phyloP scores from a whole-genome alignment of 768 basidiomycete species.

The Hygrophorus pudorinus region DNA sequence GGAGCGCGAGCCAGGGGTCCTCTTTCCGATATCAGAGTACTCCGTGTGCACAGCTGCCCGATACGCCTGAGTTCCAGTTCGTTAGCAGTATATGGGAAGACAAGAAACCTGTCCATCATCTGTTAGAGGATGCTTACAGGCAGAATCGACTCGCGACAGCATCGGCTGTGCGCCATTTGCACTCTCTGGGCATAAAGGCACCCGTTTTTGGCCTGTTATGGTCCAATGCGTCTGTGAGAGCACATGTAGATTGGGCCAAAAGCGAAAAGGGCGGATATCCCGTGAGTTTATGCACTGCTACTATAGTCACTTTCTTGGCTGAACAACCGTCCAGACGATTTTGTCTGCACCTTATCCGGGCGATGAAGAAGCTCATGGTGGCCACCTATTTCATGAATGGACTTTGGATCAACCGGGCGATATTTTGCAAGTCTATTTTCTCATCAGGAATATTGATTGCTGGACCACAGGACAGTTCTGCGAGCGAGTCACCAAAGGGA shows the following conservation, averaged over 20 bases:
- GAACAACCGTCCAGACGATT: constrained; percentile 25
- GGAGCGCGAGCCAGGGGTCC: constrained; percentile 28
- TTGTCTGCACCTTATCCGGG: constrained; percentile 38
- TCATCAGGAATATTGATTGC: constrained; percentile 41
- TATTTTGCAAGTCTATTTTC: constrained; percentile 39
- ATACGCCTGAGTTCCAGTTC: constrained; percentile 40
- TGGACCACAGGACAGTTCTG: constrained; percentile 40
- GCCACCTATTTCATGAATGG: constrained; percentile 38
- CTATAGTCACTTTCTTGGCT: not conserved
- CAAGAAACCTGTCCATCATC: constrained; percentile 42
- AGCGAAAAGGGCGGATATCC: constrained; percentile 21
- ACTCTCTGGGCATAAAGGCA: constrained; percentile 32
- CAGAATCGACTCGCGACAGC: constrained; percentile 51
- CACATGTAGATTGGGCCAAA: constrained; percentile 46
- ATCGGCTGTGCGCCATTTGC: constrained; percentile 37
- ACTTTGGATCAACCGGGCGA: constrained; percentile 31
- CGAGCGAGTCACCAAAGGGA: constrained; percentile 27
- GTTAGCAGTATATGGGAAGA: constrained; percentile 49
- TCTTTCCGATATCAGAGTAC: constrained; percentile 46
- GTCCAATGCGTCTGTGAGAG: constrained; percentile 40
- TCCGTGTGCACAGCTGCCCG: constrained; percentile 36
- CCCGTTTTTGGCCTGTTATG: constrained; percentile 48
- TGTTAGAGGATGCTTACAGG: constrained; percentile 44
- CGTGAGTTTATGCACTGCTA: constrained; percentile 19
- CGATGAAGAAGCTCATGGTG: constrained; percentile 10